Percentiles rank a stretch among this genome's conserved stretches.
Conservation (phyloP, 805 yeast species). For the Wickerhamomyces canadensis region DNA sequence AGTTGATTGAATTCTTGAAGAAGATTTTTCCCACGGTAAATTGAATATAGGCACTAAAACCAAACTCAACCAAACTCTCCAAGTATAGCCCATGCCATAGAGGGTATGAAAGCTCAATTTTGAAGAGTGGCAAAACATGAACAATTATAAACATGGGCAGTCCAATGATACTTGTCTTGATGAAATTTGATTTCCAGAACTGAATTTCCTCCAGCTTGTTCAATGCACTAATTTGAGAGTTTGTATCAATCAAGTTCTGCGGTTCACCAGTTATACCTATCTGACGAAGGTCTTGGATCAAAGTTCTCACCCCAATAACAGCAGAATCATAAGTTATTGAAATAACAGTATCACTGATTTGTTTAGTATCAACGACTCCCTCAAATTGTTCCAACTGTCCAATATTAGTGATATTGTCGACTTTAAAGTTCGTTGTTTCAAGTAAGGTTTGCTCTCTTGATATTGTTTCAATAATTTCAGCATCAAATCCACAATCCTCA, state of each 20-base stretch:
- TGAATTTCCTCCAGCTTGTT: conserved; percentile 66
- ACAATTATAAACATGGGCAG: conserved; percentile 51
- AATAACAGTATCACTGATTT: conserved; percentile 10
- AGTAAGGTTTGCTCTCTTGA: background rate
- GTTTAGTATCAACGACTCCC: conserved; percentile 41
- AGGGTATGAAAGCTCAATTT: conserved; percentile 24
- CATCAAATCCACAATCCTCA: conserved; percentile 77
- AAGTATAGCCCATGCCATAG: conserved; percentile 53
- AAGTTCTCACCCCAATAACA: conserved; percentile 54
- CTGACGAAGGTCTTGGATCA: conserved; percentile 48
- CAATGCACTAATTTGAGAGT: conserved; percentile 64
- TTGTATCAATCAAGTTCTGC: conserved; percentile 43
- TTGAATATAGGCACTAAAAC: conserved; percentile 55
- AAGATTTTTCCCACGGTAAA: conserved; percentile 60
- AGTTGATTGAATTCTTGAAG: conserved; percentile 55
- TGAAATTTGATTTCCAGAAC: conserved; percentile 60
- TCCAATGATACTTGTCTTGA: conserved; percentile 50
- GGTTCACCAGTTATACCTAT: conserved; percentile 50
- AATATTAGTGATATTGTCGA: conserved; percentile 7
- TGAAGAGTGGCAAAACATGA: conserved; percentile 41
- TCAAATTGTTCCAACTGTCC: conserved; percentile 34
- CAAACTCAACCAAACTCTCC: conserved; percentile 56
- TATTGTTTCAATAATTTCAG: conserved; percentile 23
- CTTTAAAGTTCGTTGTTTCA: conserved; percentile 11
- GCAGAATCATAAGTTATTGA: conserved; percentile 45